Conservation (phyloP, 106 monocot species). For the Acorus calamus region DNA sequence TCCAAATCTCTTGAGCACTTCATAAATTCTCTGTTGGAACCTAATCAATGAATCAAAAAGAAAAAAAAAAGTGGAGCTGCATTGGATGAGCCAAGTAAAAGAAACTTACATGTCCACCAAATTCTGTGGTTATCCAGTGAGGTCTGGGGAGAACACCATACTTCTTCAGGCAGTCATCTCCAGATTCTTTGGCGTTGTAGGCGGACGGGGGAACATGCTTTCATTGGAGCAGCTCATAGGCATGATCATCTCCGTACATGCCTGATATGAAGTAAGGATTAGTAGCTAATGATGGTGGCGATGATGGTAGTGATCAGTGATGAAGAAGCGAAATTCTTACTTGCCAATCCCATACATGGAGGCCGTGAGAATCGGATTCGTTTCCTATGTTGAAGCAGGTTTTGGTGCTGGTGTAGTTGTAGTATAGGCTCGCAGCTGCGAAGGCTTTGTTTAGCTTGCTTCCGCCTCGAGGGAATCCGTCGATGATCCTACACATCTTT, state of each 20-base stretch:
- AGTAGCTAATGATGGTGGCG: background rate
- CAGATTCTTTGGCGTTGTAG: conserved; percentile 30
- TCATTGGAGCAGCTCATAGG: conserved; percentile 57
- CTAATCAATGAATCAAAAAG: background rate
- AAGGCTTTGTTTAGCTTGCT: conserved; percentile 47
- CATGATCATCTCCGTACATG: conserved; percentile 96
- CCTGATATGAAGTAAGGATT: conserved; percentile 15
- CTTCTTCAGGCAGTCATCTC: conserved; percentile 25
- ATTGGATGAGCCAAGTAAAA: background rate
- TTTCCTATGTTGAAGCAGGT: conserved; percentile 56
- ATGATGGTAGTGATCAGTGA: background rate
- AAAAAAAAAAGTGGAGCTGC: background rate
- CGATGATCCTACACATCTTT: conserved; percentile 90
- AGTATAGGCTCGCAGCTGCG: conserved; percentile 64
- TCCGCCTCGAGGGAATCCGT: conserved; percentile 33
- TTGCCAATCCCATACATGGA: conserved; percentile 79
- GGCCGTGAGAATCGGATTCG: conserved; percentile 56
- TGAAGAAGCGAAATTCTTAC: conserved; percentile 7
- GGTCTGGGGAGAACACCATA: conserved; percentile 54
- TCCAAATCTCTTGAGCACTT: conserved; percentile 74
- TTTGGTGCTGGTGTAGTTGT: conserved; percentile 49
- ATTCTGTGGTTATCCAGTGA: conserved; percentile 90
- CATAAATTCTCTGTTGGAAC: conserved; percentile 50
- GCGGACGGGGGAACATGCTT: conserved; percentile 74
- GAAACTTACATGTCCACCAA: conserved; percentile 59